Percentiles rank a stretch among this genome's conserved stretches.
These are phyloP conservation scores for Lactuca saligna DNA, from an alignment of 129 eudicot species.

Conservation along the genomic window DNA sequence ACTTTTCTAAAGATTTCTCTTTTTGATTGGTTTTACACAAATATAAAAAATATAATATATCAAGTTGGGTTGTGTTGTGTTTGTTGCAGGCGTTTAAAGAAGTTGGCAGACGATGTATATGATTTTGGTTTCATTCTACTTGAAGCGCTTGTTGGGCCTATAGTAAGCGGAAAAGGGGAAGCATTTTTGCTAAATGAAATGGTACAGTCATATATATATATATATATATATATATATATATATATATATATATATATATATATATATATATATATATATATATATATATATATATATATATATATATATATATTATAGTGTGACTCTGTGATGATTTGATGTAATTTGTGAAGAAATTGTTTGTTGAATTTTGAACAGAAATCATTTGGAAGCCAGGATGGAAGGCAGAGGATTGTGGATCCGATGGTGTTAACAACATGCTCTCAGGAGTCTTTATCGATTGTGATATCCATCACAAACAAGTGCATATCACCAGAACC, in stretches of 20 bases:
- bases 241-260: too few relatives aligned
- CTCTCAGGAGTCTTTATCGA: slow-evolving; percentile 76
- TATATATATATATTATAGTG: not conserved
- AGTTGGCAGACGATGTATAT: slow-evolving; percentile 71
- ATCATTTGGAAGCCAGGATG: slow-evolving; percentile 89
- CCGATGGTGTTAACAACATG: slow-evolving; percentile 80
- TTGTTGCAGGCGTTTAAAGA: slow-evolving; percentile 55
- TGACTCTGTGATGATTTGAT: not conserved
- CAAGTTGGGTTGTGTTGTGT: slow-evolving; percentile 12
- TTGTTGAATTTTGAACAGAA: slow-evolving; percentile 37
- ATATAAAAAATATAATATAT: not conserved
- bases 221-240: too few relatives aligned
- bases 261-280: too few relatives aligned
- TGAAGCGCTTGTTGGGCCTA: slow-evolving; percentile 81
- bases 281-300: too few relatives aligned
- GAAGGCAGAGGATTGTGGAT: slow-evolving; percentile 73
- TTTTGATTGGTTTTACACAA: not conserved
- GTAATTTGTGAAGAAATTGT: not conserved
- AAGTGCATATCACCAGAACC: slow-evolving; percentile 79
- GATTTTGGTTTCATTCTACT: slow-evolving; percentile 82
- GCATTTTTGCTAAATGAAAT: slow-evolving; percentile 74
- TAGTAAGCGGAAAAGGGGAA: slow-evolving; percentile 66
- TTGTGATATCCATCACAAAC: slow-evolving; percentile 81
- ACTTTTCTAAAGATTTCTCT: not conserved
- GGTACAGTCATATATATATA: slow-evolving; percentile 62